Evolutionary conservation across 1,284 basidiomycete species (phyloP), one percentile per base, ranked within the genome.

Genomic region (Cryptococcus neoformans): DNA sequence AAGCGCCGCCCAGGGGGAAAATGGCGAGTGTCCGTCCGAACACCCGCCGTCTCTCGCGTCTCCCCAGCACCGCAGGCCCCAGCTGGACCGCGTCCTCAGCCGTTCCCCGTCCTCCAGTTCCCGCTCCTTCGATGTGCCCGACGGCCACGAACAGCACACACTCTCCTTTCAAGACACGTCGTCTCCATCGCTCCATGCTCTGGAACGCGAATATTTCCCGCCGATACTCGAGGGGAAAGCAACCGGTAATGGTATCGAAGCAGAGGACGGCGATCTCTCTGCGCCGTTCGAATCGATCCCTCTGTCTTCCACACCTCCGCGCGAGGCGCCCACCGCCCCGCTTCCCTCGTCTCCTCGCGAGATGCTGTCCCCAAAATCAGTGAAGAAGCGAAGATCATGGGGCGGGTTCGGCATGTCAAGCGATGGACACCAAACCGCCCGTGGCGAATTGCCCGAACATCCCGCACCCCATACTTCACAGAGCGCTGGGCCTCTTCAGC

Each of bases 271-370:
- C 1, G 67, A 68, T 52, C 51, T 57, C 8, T 46, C 56, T 0
- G 65, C 61, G n/a, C 66, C 68, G 10, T 75, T 72, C 57, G 73
- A 75, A 58, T 68, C 67, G 1, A 69, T 75, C 11, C 60, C 69
- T 4, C 53, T 75, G 1, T 63, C 64, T 1, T 67, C 65, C 2
- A 56, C 62, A 5, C 67, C 62, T 21, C 55, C 57, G 16, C 49
- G 59, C 11, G 44, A 56, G 5, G 34, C 14, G 9, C 10, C 57
- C 5, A 51, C 41, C 1, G 60, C 58, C 3, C 64, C 63, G 1
- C 42, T 64, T n/a, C 64, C 64, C 36, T 53, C 57, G 0, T 65
- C 63, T 0, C 63, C 68, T 12, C 55, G n/a, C 14, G 53, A 39
- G 5, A 57, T 39, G 40, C 40, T 36, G 11, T 54, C 59, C 6